phyloP scores from a whole-genome alignment of 2,329 filamentous ascomycete genomes.

The Didymella keratinophila region DNA sequence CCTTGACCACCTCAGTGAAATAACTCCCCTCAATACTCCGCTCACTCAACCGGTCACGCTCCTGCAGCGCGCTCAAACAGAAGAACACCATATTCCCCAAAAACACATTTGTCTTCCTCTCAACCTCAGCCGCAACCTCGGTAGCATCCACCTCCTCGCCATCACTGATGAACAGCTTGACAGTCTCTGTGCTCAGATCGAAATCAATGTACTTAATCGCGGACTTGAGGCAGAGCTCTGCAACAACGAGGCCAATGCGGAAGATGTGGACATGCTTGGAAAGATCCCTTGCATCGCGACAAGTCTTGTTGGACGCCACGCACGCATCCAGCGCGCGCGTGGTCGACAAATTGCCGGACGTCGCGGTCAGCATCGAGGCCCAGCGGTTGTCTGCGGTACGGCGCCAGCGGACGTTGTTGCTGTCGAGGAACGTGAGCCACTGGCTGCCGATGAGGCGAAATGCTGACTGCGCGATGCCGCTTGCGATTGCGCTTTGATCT shows the following conservation, averaged over 20 bases:
- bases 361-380: conserved; percentile 35
- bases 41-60: conserved; percentile 4
- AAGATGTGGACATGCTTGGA: conserved; percentile 37
- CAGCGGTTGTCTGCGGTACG: conserved; percentile 22
- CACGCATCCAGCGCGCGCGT: conserved; percentile 28
- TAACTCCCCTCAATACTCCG: conserved; percentile 17
- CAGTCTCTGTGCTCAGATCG: conserved; percentile 14
- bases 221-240: conserved; percentile 33
- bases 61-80: conserved; percentile 26
- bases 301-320: conserved; percentile 10
- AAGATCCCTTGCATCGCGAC: conserved; percentile 24
- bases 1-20: conserved; percentile 31
- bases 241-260: conserved; percentile 38
- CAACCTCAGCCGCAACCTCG: conserved; percentile 36
- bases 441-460: conserved; percentile 37
- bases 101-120: conserved; percentile 27
- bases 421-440: conserved; percentile 36
- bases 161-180: conserved; percentile 27
- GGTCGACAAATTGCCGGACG: conserved; percentile 23
- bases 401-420: conserved; percentile 36
- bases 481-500: conserved; percentile 36
- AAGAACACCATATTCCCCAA: conserved; percentile 37
- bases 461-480: conserved; percentile 32
- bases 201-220: conserved; percentile 30
- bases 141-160: conserved; percentile 27